These are phyloP conservation scores for Auxenochlorella pyrenoidosa DNA, from an alignment of 139 green algal species.

Conservation along the genomic window DNA sequence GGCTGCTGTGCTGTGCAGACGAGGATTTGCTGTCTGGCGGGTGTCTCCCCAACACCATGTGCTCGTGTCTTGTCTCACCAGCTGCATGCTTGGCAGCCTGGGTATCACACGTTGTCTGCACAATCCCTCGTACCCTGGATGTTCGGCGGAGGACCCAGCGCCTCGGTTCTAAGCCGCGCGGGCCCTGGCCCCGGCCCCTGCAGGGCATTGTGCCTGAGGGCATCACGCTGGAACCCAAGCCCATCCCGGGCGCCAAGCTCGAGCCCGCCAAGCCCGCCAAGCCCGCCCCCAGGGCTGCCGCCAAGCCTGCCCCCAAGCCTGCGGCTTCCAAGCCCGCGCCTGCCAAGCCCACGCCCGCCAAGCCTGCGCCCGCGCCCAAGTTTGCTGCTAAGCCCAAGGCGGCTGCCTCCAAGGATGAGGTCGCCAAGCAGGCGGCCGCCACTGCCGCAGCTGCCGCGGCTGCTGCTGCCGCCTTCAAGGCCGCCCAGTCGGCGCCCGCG, in stretches of 20 bases:
- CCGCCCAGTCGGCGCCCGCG: not conserved
- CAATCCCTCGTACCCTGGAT: no score
- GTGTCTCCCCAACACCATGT: no score
- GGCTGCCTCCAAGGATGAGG: not conserved
- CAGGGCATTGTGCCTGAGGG: constrained; percentile 40
- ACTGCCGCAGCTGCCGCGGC: constrained; percentile 25
- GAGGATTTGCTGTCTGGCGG: no score
- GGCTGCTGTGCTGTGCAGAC: no score
- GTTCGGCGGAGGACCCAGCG: no score
- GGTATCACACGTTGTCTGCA: no score
- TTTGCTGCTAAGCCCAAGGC: not conserved
- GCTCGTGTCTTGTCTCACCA: not conserved
- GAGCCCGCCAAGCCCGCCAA: constrained; percentile 15
- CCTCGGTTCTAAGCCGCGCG: no score
- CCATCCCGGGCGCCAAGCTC: constrained; percentile 1
- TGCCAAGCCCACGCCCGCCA: constrained; percentile 15
- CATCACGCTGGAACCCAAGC: constrained; percentile 1
- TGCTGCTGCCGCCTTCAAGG: constrained; percentile 20
- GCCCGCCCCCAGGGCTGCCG: constrained; percentile 27
- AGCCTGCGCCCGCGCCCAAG: constrained; percentile 17
- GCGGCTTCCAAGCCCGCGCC: constrained; percentile 22
- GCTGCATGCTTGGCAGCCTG: not conserved
- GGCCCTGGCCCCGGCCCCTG: not conserved
- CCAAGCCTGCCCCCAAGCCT: constrained; percentile 20
- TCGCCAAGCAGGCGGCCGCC: constrained; percentile 19